Percentiles rank a stretch among this genome's conserved stretches.
Evolutionary conservation across 2,329 filamentous ascomycete species (phyloP).

Genomic region (Macroventuria anomochaeta): DNA sequence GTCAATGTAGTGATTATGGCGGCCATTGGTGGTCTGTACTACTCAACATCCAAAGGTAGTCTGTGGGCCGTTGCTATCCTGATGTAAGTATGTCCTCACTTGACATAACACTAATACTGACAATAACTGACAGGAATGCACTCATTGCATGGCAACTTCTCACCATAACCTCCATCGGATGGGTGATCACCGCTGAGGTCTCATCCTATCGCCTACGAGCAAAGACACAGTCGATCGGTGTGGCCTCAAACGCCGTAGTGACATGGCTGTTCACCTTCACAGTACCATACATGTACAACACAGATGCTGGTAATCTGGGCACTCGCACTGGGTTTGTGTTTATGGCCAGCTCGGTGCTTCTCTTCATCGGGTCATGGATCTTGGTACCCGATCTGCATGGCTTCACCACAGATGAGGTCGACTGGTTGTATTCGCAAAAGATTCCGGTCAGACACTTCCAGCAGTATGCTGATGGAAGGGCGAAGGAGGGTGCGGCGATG

Average conservation of each 20-base stretch:
- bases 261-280: constrained; percentile 30
- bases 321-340: constrained; percentile 54
- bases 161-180: constrained; percentile 11
- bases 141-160: constrained; percentile 16
- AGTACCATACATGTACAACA: constrained; percentile 53
- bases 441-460: constrained; percentile 11
- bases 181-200: constrained; percentile 12
- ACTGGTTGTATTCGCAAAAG: constrained; percentile 14
- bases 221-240: constrained; percentile 11
- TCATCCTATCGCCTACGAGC: constrained; percentile 8
- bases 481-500: constrained; percentile 11
- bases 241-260: constrained; percentile 4
- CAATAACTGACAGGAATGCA: constrained; percentile 9
- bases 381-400: constrained; percentile 13
- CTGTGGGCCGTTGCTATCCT: constrained; percentile 13
- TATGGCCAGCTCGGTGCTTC: constrained; percentile 9
- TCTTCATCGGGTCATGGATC: constrained; percentile 8
- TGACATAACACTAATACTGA: too few relatives aligned
- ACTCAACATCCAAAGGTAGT: not conserved
- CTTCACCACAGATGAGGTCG: constrained; percentile 9
- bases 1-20: constrained; percentile 9
- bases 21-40: constrained; percentile 10
- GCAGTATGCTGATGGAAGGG: constrained; percentile 12
- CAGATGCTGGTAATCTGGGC: constrained; percentile 48
- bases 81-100: constrained; percentile 1